Evolutionary conservation across 1,284 basidiomycete species (phyloP), one percentile per base, ranked within the genome.

Genomic region (Kalmanozyma brasiliensis): DNA sequence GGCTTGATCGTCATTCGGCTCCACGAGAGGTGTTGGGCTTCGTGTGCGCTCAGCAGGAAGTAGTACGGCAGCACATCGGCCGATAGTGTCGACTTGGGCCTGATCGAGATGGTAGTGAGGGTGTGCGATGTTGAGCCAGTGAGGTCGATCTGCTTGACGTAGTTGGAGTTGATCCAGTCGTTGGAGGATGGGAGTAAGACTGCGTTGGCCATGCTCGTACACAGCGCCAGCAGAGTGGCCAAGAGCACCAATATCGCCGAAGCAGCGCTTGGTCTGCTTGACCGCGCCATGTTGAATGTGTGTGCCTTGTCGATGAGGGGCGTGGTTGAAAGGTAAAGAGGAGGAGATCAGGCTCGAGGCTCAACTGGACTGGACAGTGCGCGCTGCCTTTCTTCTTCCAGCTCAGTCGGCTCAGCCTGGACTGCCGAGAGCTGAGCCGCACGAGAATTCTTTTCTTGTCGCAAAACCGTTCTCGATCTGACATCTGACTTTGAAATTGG

Each of bases 81-180:
- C 4, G 53, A 35, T 37, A 69, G 70, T 4, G 60, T 42, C 32
- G 53, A 53, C 41, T 64, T 47, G 11, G 70, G 67, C 38, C 72
- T 75, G 32, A 78, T 66, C 5, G 63, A 56, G 24, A 81, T 44
- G 9, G 59, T 52, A 8, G 67, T 64, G 37, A 61, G 46, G 8
- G 62, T 22, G 30, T 67, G 60, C 13, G 72, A 57, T 16, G 71
- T 56, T 11, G 76, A 59, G n/a, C 76, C 76, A 42, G 70, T 62
- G 8, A 78, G 59, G n/a, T 75, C 67, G 43, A 77, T 52, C 30
- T 49, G 64, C 52, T 76, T 76, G 44, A 51, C 24, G 41, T 45
- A 52, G 36, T 74, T 70, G 42, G 33, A 20, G 46, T 71, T 74
- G 40, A 60, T 67, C 71, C 71, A 74, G 34, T 59, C 63, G 13